Base-by-base conservation (phyloP, 2,329 filamentous ascomycete species). In the Colletotrichum endophyticum region DNA sequence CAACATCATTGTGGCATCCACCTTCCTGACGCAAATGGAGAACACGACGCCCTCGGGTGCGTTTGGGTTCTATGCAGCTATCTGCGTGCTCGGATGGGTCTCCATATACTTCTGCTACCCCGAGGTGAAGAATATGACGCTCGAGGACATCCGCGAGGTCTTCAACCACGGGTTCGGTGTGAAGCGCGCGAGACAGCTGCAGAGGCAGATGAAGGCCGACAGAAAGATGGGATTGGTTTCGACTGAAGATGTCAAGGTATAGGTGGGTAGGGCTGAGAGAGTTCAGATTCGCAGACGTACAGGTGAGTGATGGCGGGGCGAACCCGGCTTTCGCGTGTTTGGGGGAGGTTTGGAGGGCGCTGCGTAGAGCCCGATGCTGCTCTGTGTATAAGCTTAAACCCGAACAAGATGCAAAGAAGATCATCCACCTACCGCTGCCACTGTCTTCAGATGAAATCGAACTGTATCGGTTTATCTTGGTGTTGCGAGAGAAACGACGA, bases 101-200 rank as follows among this genome's bases (percentile, higher is more conserved):
- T 83, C 87, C 72, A 84, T 90, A 28, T 84, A 86, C 70, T 87
- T 89, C 82, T 89, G 83, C 78, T 91, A 90, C 78, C 89, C 89
- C 1, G 88, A 91, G 77, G 88, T 89, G 3, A 89, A 90, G 78
- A 89, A 89, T 13, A 87, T 91, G 85, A 87, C 89, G 22, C 82
- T 91, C 5, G 90, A 91, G 79, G 88, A 89, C 63, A 86, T 91
- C n/a, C 83, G 87, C 36, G 86, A 88, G 66, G 84, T 90, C 8
- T 91, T 91, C 78, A 80, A 85, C 59, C 83, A 88, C 62, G 87
- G 87, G 0, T 89, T 89, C 75, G 88, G 87, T 16, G 85, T 89
- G 2, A 81, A 84, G 72, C 82, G 85, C 57, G 86, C 87, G 1
- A 81, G 84, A 70, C 78, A 84, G 74, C 79, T 87, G 62, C 86